Conservation (phyloP, 164 flowering plant species). For the Macadamia tetraphylla region DNA sequence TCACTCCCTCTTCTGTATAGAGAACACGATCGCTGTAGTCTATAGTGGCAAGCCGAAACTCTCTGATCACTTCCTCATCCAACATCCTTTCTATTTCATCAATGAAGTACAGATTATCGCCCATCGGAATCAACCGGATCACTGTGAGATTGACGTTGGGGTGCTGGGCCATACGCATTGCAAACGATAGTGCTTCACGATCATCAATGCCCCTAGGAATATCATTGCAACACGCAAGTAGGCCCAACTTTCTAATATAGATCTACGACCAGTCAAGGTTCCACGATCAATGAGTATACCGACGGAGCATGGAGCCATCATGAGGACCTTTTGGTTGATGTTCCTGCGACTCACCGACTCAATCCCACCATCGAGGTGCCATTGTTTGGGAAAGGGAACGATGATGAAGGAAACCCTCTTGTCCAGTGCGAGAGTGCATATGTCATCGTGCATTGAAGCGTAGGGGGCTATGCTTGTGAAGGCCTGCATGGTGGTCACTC, state of each 20-base stretch:
- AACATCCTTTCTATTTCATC: background rate
- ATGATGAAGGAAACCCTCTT: constrained; percentile 29
- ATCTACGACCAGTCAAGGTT: background rate
- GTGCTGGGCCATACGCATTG: background rate
- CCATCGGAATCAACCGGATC: background rate
- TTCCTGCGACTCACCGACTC: background rate
- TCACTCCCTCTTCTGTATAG: background rate
- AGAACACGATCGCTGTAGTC: background rate
- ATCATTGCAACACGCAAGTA: background rate
- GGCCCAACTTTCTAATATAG: background rate
- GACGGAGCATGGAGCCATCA: background rate
- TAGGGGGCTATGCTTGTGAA: constrained; percentile 37
- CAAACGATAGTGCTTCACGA: background rate
- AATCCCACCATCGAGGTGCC: too few species aligned
- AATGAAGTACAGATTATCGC: too few species aligned
- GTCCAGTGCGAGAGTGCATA: constrained; percentile 38
- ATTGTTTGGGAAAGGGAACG: background rate
- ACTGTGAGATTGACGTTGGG: background rate
- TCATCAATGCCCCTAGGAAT: background rate
- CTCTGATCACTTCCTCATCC: background rate
- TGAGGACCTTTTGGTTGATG: background rate
- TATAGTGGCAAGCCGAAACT: background rate
- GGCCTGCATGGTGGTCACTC: constrained; percentile 14
- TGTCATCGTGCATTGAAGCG: constrained; percentile 42
- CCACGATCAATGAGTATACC: background rate